A percentile compares a stretch with the other conserved stretches of the same genome.
These are phyloP conservation scores for Xerocomus minutiporus DNA, from an alignment of 1,284 basidiomycete species.

Conservation along the genomic window DNA sequence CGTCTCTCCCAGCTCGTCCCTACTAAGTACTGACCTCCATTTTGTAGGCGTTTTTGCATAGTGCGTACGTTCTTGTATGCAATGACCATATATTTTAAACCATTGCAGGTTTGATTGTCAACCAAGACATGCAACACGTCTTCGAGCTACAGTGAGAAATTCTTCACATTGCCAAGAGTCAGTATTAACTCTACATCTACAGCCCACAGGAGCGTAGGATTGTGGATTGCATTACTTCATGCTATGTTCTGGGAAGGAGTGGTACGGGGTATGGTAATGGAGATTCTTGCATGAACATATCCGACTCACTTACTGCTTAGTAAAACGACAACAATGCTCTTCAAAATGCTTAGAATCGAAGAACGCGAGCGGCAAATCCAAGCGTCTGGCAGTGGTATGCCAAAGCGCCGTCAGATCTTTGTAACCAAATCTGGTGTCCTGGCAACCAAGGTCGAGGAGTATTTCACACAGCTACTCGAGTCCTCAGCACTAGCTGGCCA, in stretches of 20 bases:
- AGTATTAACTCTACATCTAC: background rate
- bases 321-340: slow-evolving; percentile 73
- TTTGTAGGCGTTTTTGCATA: slow-evolving; percentile 48
- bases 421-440: slow-evolving; percentile 67
- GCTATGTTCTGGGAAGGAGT: slow-evolving; percentile 67
- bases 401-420: slow-evolving; percentile 61
- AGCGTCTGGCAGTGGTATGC: slow-evolving; percentile 13
- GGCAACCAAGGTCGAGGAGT: slow-evolving; percentile 62
- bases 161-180: slow-evolving; percentile 4
- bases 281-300: background rate
- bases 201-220: slow-evolving; percentile 59
- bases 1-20: background rate
- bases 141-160: slow-evolving; percentile 52
- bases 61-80: slow-evolving; percentile 29
- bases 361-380: slow-evolving; percentile 40
- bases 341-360: slow-evolving; percentile 68
- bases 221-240: slow-evolving; percentile 56
- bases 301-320: slow-evolving; percentile 32
- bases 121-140: slow-evolving; percentile 45
- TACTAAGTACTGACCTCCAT: background rate
- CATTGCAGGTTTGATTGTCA: slow-evolving; percentile 42
- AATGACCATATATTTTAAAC: slow-evolving; percentile 8
- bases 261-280: slow-evolving; percentile 59
- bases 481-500: slow-evolving; percentile 42
- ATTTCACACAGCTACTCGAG: slow-evolving; percentile 51